phyloP scores from a whole-genome alignment of 805 yeast species.

The Starmera pachycereana region DNA sequence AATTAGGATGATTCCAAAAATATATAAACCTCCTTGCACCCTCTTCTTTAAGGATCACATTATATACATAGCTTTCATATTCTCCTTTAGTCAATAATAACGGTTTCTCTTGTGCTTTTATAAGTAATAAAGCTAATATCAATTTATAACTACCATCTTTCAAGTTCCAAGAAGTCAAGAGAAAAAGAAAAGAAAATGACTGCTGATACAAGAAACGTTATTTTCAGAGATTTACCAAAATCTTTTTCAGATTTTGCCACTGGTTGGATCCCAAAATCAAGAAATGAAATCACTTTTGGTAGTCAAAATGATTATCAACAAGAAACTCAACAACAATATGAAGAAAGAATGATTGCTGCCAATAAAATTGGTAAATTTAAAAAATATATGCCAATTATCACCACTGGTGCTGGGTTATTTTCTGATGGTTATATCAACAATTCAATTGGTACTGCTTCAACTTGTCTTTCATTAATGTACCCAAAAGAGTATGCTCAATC shows the following conservation, averaged over 20 bases:
- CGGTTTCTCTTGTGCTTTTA: too few relatives aligned
- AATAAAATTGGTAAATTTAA: slow-evolving; percentile 14
- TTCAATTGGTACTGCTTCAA: slow-evolving; percentile 67
- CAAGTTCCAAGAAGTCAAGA: too few relatives aligned
- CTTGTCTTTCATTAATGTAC: slow-evolving; percentile 59
- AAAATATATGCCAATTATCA: slow-evolving; percentile 57
- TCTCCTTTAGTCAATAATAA: too few relatives aligned
- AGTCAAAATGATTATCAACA: slow-evolving; percentile 19
- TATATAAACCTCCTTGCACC: too few relatives aligned
- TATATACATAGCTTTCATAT: too few relatives aligned
- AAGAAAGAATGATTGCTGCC: slow-evolving; percentile 10
- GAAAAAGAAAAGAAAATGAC: too few relatives aligned
- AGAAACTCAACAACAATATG: slow-evolving; percentile 17
- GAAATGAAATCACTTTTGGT: slow-evolving; percentile 32
- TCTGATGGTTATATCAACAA: slow-evolving; percentile 91
- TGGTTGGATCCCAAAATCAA: slow-evolving; percentile 33
- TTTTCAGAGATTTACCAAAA: slow-evolving; percentile 41
- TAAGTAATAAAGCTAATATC: too few relatives aligned
- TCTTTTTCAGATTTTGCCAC: slow-evolving; percentile 25
- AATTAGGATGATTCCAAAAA: too few relatives aligned
- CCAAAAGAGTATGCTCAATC: slow-evolving; percentile 53
- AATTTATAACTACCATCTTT: too few relatives aligned
- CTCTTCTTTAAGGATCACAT: too few relatives aligned
- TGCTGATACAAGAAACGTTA: slow-evolving; percentile 5
- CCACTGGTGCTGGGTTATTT: slow-evolving; percentile 88